phyloP scores from a whole-genome alignment of 1,284 basidiomycete genomes.

The Trichosporon inkin region DNA sequence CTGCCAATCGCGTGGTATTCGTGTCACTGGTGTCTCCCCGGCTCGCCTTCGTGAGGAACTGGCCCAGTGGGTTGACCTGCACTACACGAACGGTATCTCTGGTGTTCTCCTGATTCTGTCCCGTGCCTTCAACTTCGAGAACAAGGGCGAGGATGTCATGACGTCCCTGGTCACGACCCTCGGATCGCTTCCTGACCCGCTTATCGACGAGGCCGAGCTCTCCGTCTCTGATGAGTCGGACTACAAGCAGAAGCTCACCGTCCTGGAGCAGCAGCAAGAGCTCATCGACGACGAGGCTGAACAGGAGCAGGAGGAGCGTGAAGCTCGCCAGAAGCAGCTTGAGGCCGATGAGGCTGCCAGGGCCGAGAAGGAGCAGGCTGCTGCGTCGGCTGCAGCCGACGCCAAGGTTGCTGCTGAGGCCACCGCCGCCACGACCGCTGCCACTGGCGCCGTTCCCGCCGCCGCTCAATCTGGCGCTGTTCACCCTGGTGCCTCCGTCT shows the following conservation, averaged over 20 bases:
- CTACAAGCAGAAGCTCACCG: slow-evolving; percentile 97
- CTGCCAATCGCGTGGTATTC: slow-evolving; percentile 90
- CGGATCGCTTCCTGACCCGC: slow-evolving; percentile 86
- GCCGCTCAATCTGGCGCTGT: not conserved
- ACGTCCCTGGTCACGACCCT: slow-evolving; percentile 83
- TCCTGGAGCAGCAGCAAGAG: slow-evolving; percentile 96
- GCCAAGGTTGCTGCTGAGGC: slow-evolving; percentile 5
- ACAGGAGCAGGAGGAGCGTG: not conserved
- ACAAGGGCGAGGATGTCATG: slow-evolving; percentile 75
- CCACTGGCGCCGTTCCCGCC: not conserved
- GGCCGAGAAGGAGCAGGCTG: slow-evolving; percentile 9
- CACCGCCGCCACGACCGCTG: not conserved
- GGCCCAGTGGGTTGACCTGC: slow-evolving; percentile 87
- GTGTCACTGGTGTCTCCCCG: slow-evolving; percentile 78
- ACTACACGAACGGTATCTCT: slow-evolving; percentile 77
- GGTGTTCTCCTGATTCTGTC: slow-evolving; percentile 90
- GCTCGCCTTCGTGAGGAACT: slow-evolving; percentile 82
- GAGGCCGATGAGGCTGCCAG: slow-evolving; percentile 4
- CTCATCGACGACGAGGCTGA: slow-evolving; percentile 81
- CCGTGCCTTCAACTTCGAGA: slow-evolving; percentile 91
- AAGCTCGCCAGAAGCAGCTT: not conserved
- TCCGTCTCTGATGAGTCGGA: slow-evolving; percentile 82
- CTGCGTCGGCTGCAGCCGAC: not conserved
- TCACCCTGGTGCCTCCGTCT: slow-evolving; percentile 2
- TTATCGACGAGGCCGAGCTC: slow-evolving; percentile 94